Base-by-base conservation (phyloP, 768 basidiomycete genomes). In the Mycena epipterygia region DNA sequence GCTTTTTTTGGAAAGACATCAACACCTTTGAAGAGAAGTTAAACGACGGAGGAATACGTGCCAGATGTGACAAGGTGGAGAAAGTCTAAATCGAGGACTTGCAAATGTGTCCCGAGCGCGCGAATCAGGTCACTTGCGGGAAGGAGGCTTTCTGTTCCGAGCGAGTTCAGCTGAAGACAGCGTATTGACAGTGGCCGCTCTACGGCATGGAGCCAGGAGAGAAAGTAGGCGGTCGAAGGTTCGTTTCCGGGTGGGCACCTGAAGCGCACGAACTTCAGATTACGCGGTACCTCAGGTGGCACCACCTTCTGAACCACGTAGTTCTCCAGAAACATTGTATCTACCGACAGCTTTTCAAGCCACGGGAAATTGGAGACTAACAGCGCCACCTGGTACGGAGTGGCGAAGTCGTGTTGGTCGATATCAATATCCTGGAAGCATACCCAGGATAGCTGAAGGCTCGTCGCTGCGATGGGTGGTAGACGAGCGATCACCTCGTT, bases 1-100 rank as follows among this genome's bases (percentile, higher is more conserved):
- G 55, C 70, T 67, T 56, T 17, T n/a, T n/a, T n/a, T n/a, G n/a
- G n/a, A n/a, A n/a, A n/a, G n/a, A n/a, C n/a, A n/a, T n/a, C n/a
- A n/a, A n/a, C n/a, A n/a, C n/a, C n/a, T n/a, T n/a, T n/a, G n/a
- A n/a, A n/a, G 6, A n/a, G 44, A 1, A 13, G 44, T 39, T 1
- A 14, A 9, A 9, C 4, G 5, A 16, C 19, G 29, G 12, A 39
- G n/a, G 25, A 23, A 46, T 23, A 53, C 66, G n/a, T 32, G 64
- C 70, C 53, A 19, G 57, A 39, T n/a, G 63, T 55, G 17, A 72
- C 63, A 8, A 61, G 67, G 37, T 64, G 33, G 37, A 39, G 32
- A 21, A 72, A 29, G 25, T 11, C 41, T 5, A 72, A 17, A 48
- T 72, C 66, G 30, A 72, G 63, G 9, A 53, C 63, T 5, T 33